These are phyloP conservation scores for Fusarium camptoceras DNA, from an alignment of 2,329 filamentous ascomycete genomes.

Conservation along the genomic window DNA sequence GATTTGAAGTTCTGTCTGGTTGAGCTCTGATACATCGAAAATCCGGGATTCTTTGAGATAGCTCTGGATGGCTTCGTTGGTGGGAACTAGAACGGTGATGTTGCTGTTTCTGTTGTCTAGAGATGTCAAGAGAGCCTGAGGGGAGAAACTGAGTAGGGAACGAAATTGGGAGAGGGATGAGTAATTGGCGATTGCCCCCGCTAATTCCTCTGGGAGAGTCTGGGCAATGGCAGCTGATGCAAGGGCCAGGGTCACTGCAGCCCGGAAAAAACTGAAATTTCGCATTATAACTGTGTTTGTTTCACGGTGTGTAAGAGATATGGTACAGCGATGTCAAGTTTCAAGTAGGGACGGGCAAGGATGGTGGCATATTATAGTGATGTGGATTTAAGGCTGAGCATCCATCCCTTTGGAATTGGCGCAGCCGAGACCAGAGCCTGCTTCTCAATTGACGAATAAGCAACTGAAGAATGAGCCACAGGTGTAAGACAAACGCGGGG, in stretches of 20 bases:
- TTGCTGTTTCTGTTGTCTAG: constrained; percentile 19
- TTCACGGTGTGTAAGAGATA: background rate
- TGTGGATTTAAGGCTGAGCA: background rate
- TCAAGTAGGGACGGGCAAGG: too few relatives aligned
- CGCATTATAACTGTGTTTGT: constrained; percentile 12
- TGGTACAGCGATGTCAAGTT: accelerated
- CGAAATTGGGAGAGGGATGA: constrained; percentile 33
- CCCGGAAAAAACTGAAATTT: background rate
- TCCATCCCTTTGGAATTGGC: background rate
- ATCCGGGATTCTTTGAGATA: constrained; percentile 24
- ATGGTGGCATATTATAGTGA: background rate
- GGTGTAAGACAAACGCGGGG: background rate
- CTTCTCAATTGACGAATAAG: constrained; percentile 9
- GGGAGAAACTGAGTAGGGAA: constrained; percentile 6
- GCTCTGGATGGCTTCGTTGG: constrained; percentile 29
- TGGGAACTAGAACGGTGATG: constrained; percentile 39
- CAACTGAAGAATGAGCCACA: constrained; percentile 1
- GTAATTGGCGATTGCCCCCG: constrained; percentile 20
- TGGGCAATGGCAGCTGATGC: constrained; percentile 15
- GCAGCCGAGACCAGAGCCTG: constrained; percentile 4
- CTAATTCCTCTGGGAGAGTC: constrained; percentile 18
- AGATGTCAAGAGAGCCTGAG: background rate
- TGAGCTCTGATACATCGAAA: constrained; percentile 12
- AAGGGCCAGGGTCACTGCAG: background rate
- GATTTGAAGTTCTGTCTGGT: background rate